Conservation (phyloP, 1,284 basidiomycete species). For the Trametes polyzona region DNA sequence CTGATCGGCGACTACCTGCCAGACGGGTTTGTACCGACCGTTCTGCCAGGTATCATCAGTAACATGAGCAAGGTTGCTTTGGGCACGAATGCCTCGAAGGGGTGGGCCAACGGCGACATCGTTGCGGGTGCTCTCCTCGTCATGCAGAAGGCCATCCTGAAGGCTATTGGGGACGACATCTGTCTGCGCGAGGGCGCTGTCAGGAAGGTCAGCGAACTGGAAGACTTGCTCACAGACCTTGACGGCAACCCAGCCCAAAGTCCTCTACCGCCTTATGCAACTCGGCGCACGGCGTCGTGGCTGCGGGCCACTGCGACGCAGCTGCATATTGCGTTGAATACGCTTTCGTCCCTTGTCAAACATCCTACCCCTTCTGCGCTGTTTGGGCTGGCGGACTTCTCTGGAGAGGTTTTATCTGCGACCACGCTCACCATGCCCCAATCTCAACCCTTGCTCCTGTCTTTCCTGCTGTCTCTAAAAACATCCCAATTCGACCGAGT, state of each 20-base stretch:
- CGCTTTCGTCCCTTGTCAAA: conserved; percentile 58
- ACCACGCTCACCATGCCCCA: conserved; percentile 68
- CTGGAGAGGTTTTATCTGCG: conserved; percentile 52
- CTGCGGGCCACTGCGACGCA: conserved; percentile 67
- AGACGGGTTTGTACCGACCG: conserved; percentile 64
- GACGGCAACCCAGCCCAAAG: conserved; percentile 14
- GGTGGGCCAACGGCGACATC: conserved; percentile 67
- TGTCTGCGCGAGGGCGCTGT: conserved; percentile 68
- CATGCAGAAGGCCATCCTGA: conserved; percentile 58
- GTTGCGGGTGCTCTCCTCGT: conserved; percentile 62
- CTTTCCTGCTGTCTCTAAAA: conserved; percentile 68
- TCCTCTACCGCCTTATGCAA: conserved; percentile 45
- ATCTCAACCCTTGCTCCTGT: conserved; percentile 66
- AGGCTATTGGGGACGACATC: conserved; percentile 64
- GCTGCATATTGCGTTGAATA: conserved; percentile 69
- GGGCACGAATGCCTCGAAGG: conserved; percentile 50
- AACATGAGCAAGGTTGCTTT: conserved; percentile 71
- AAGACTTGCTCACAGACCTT: conserved; percentile 45
- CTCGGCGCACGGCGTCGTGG: conserved; percentile 58
- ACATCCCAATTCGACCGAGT: conserved; percentile 60
- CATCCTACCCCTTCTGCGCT: conserved; percentile 72
- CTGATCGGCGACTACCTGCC: conserved; percentile 68
- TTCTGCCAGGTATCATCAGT: conserved; percentile 84
- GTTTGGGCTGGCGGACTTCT: conserved; percentile 57
- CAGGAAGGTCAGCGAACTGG: conserved; percentile 56